Percentiles rank a stretch among this genome's conserved stretches.
Evolutionary conservation across 352 stramenopile species (phyloP).

Genomic region (Phytophthora parvispora): DNA sequence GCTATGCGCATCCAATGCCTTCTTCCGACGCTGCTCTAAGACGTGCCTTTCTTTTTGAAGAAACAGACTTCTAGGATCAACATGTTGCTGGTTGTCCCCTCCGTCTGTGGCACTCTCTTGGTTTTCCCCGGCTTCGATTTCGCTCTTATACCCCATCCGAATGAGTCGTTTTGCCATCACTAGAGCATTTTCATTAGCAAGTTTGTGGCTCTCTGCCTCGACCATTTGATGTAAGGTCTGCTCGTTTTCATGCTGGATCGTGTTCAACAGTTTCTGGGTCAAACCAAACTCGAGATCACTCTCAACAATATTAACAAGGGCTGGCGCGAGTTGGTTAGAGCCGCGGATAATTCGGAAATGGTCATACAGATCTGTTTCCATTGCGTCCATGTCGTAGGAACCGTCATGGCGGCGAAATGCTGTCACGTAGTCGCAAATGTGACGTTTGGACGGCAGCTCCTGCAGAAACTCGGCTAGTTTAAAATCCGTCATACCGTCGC

Average conservation of each 20-base stretch:
- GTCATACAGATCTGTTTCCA: conserved; percentile 74
- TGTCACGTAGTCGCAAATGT: conserved; percentile 85
- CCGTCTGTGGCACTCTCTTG: conserved; percentile 7
- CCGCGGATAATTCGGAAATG: conserved; percentile 87
- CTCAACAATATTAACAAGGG: conserved; percentile 61
- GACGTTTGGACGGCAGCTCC: conserved; percentile 93
- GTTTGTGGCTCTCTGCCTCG: conserved; percentile 31
- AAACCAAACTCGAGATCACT: conserved; percentile 78
- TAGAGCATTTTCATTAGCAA: conserved; percentile 60
- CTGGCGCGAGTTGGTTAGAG: conserved; percentile 57
- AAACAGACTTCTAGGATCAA: conserved; percentile 51
- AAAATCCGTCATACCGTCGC: conserved; percentile 86
- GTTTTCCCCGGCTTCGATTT: conserved; percentile 8
- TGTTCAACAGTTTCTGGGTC: conserved; percentile 45
- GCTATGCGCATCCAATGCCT: conserved; percentile 59
- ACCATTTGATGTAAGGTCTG: conserved; percentile 54
- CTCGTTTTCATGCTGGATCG: conserved; percentile 59
- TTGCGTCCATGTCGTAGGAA: conserved; percentile 53
- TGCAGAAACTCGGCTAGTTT: conserved; percentile 90
- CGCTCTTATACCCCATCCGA: conserved; percentile 70
- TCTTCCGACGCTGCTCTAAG: conserved; percentile 59
- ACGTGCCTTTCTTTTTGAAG: conserved; percentile 65
- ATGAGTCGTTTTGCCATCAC: conserved; percentile 59
- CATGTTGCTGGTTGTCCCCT: conserved; percentile 16
- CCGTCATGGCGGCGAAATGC: conserved; percentile 64